phyloP scores from a whole-genome alignment of 257 asterid genomes.

The Gentiana dahurica region DNA sequence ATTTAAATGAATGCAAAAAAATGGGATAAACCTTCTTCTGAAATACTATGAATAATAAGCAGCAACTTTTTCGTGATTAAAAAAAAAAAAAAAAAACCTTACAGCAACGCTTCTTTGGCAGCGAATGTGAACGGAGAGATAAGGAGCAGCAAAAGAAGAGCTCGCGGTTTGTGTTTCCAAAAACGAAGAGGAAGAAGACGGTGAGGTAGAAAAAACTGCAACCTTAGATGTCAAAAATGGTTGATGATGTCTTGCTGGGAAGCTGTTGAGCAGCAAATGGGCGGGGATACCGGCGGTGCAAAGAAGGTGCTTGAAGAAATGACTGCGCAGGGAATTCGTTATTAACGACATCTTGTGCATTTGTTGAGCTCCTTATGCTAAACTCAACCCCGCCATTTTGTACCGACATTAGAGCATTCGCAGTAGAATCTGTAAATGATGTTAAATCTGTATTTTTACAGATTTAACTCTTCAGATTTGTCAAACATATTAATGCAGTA shows the following conservation, averaged over 20 bases:
- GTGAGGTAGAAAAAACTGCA: conserved; percentile 23
- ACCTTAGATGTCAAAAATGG: conserved; percentile 11
- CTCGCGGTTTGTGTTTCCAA: conserved; percentile 12
- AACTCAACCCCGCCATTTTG: background rate
- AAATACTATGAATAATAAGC: no score
- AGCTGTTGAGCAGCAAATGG: conserved; percentile 15
- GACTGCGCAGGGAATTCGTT: conserved; percentile 28
- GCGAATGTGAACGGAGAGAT: conserved; percentile 66
- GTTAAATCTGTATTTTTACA: no score
- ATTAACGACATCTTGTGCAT: conserved; percentile 19
- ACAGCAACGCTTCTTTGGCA: conserved; percentile 54
- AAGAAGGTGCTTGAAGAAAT: conserved; percentile 62
- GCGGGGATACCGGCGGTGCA: conserved; percentile 19
- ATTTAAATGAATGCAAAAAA: no score
- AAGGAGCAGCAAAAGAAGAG: conserved; percentile 41
- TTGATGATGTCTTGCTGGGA: conserved; percentile 7
- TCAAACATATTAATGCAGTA: no score
- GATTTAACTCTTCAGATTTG: no score
- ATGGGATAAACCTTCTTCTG: no score
- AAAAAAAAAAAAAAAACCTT: conserved; percentile 12
- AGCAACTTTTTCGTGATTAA: background rate
- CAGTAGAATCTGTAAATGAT: no score
- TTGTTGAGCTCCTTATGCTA: background rate
- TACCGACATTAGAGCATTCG: background rate
- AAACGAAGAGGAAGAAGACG: conserved; percentile 12